These are phyloP conservation scores for Austroboletus eburneus DNA, from an alignment of 768 basidiomycete genomes.

Conservation along the genomic window DNA sequence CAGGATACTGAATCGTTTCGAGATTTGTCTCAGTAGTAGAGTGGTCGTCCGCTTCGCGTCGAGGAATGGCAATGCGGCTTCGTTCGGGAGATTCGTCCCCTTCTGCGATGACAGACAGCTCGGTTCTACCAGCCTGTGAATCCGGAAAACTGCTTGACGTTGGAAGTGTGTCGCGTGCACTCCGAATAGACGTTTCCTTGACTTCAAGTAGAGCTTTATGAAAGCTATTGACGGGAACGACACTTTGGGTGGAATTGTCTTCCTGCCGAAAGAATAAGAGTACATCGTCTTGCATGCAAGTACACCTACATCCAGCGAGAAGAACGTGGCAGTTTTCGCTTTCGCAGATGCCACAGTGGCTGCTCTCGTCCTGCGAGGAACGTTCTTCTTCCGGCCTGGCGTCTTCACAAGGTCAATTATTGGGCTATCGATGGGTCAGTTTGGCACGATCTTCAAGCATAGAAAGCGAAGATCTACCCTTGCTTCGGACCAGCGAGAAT, in stretches of 20 bases:
- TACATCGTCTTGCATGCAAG: not conserved
- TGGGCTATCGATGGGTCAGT: slow-evolving; percentile 50
- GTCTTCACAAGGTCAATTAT: slow-evolving; percentile 83
- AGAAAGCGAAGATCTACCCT: slow-evolving; percentile 43
- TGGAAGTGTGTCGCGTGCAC: not conserved
- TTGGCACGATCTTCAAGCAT: not conserved
- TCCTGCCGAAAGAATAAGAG: slow-evolving; percentile 31
- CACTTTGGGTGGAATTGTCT: slow-evolving; percentile 36
- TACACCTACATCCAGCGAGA: slow-evolving; percentile 45
- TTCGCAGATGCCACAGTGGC: slow-evolving; percentile 39
- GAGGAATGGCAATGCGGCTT: slow-evolving; percentile 8
- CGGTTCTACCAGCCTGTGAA: slow-evolving; percentile 26
- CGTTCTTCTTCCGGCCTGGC: slow-evolving; percentile 66
- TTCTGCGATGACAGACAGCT: slow-evolving; percentile 68
- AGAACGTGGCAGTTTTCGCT: slow-evolving; percentile 36
- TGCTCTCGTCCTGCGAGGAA: slow-evolving; percentile 48
- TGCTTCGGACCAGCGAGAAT: slow-evolving; percentile 63
- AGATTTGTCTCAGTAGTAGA: not conserved
- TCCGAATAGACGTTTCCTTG: slow-evolving; percentile 20
- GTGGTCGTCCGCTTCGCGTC: not conserved
- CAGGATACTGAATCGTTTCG: not conserved
- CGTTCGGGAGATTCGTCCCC: slow-evolving; percentile 58
- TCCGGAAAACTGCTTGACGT: not conserved
- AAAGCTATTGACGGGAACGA: slow-evolving; percentile 42
- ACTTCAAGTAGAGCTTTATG: slow-evolving; percentile 42